phyloP scores from a whole-genome alignment of 345 rosid genomes.

The Erodium maritimum region DNA sequence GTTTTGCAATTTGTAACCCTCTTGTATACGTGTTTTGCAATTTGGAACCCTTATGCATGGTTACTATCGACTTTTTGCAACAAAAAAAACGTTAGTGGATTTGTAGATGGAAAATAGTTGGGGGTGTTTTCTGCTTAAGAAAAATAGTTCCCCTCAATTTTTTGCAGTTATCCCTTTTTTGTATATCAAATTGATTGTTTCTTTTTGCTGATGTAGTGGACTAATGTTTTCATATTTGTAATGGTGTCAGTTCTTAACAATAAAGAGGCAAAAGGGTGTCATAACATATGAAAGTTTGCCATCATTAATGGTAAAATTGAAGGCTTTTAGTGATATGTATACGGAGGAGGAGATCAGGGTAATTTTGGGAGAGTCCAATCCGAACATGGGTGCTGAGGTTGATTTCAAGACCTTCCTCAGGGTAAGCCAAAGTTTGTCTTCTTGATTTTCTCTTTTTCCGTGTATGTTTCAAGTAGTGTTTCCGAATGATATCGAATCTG shows the following conservation, averaged over 20 bases:
- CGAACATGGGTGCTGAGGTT: slow-evolving; percentile 35
- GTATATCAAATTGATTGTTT: neutral
- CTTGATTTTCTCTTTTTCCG: neutral
- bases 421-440: slow-evolving; percentile 29
- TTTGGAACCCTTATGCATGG: no score
- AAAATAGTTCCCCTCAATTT: no score
- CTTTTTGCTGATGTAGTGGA: neutral
- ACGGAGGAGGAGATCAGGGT: slow-evolving; percentile 54
- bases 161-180: no score
- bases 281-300: slow-evolving; percentile 55
- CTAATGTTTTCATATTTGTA: slow-evolving; percentile 2
- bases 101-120: no score
- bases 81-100: no score
- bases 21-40: no score
- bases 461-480: neutral
- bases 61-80: no score
- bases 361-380: slow-evolving; percentile 27
- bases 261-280: slow-evolving; percentile 52
- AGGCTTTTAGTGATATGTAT: slow-evolving; percentile 39
- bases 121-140: no score
- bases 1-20: no score
- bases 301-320: slow-evolving; percentile 44
- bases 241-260: slow-evolving; percentile 35
- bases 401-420: slow-evolving; percentile 73
- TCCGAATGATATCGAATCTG: neutral